Base-by-base conservation (phyloP, 306 rosid species). In the Trifolium fragiferum region DNA sequence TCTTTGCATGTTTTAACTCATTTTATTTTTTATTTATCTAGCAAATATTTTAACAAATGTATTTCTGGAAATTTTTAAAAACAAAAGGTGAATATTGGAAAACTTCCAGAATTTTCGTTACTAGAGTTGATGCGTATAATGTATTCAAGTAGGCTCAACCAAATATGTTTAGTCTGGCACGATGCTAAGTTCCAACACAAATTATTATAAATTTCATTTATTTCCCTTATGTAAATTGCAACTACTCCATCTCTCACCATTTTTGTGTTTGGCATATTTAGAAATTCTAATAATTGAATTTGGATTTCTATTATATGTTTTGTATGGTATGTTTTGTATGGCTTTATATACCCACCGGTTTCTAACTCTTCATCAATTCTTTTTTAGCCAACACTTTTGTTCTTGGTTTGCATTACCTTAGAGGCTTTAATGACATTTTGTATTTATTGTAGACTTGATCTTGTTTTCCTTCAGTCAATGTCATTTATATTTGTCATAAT, bases 401-500 rank as follows among this genome's bases (percentile, higher is more conserved):
- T 50, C 50, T 62, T 40, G 18, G 21, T 16, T 61, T 27, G 44
- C 59, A 53, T 73, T 63, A 37, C 43, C 68, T 10, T 35, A 49
- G 73, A 70, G 16, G 43, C 68, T 10, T 44, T 40, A 72, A 70
- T 16, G 43, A 4, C 53, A 13, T 73, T 73, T 77, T 32, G 54
- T 73, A 61, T 74, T 43, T 70, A 23, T 58, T 70, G 66, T 69
- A 40, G 75, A 59, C 30, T 30, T 47, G 47, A 51, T 27, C 19
- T 7, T 74, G 73, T 74, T 66, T 78, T 66, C 50, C 20, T 70
- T 20, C 57, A 21, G 40, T 38, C 30, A 19, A 38, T 54, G 47
- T 65, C 71, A 66, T 80, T 58, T 66, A 12, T 57, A 80, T 58
- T 70, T 62, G 59, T 51, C 70, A 51, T 76, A 78, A 75, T 63